Evolutionary conservation across 371 early-diverging fungal species (phyloP), one percentile per base, ranked within the genome.

Genomic region (Mortierella sp.): DNA sequence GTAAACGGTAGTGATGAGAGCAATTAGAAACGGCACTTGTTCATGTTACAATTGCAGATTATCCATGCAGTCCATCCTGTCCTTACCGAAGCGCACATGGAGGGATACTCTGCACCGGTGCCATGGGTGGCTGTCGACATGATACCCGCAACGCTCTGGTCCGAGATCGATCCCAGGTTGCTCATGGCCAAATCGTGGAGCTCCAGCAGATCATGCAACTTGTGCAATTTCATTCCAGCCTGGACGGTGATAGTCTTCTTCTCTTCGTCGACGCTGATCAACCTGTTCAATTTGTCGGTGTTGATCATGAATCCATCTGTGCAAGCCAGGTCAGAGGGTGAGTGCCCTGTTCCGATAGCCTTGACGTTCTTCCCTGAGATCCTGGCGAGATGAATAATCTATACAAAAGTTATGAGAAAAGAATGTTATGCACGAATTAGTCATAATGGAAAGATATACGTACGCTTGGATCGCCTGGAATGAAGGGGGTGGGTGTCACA

Each of bases 61-160:
- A 4, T 51, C 0, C 51, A 2, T 21, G 5, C 32, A 14, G 32
- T 60, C 12, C 16, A 4, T 32, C 14, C 1, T 14, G 8, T 51
- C 51, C 76, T 83, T 88, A 97, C 94, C 81, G 90, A 89, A 0
- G 94, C 91, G 65, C 96, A 93, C 27, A 96, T 77, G 70, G 92
- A 92, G 4, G 94, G 93, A 77, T 88, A 95, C 48, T 91, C 87
- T 44, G 94, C 90, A 10, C 97, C 97, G 4, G 96, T 95, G 27
- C 97, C 96, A 87, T 96, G 97, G 2, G 95, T 94, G 18, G 95
- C 96, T 0, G 97, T 96, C 4, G 95, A 90, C 72, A 96, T 95
- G 0, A 94, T 91, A 16, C 97, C 96, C 24, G 94, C 96, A 7
- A 96, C 80, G 38, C 93, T 91, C 82, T 96, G 96, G 68, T 96